Conservation (phyloP, 2,329 filamentous ascomycete genomes). For the Epicoccum nigrum region DNA sequence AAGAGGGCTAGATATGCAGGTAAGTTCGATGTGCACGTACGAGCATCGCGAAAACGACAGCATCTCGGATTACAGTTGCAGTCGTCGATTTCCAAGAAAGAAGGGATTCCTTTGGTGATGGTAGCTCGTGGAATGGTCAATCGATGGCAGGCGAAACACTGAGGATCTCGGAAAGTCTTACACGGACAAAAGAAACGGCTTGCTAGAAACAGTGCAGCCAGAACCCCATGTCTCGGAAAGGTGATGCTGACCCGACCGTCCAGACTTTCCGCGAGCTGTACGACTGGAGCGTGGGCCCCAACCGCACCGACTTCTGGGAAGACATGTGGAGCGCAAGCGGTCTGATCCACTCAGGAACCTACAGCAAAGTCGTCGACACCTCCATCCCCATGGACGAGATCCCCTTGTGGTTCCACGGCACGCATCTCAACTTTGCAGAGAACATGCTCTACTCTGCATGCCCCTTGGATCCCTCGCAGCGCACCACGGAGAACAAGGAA, state of each 20-base stretch:
- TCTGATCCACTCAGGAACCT: conserved; percentile 41
- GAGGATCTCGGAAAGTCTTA: no score
- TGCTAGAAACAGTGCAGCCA: no score
- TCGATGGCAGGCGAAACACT: no score
- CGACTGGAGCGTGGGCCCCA: conserved; percentile 66
- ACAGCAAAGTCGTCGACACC: conserved; percentile 67
- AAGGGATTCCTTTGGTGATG: no score
- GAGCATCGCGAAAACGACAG: not conserved
- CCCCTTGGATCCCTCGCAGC: conserved; percentile 51
- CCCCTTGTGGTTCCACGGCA: conserved; percentile 78
- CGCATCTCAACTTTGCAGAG: conserved; percentile 78
- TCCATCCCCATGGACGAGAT: conserved; percentile 71
- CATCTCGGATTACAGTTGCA: not conserved
- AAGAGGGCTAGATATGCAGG: conserved; percentile 63
- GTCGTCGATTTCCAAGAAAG: no score
- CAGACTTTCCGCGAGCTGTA: conserved; percentile 74
- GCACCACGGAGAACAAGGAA: conserved; percentile 68
- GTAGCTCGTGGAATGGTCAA: no score
- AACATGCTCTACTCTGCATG: conserved; percentile 71
- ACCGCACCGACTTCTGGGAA: conserved; percentile 56
- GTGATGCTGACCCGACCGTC: not conserved
- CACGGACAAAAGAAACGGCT: no score
- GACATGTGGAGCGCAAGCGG: conserved; percentile 38
- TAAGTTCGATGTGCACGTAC: conserved; percentile 36
- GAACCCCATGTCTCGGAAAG: no score